Percentiles rank a stretch among this genome's conserved stretches.
These are phyloP conservation scores for Boletellus sp. DNA, from an alignment of 768 basidiomycete species.

Conservation along the genomic window DNA sequence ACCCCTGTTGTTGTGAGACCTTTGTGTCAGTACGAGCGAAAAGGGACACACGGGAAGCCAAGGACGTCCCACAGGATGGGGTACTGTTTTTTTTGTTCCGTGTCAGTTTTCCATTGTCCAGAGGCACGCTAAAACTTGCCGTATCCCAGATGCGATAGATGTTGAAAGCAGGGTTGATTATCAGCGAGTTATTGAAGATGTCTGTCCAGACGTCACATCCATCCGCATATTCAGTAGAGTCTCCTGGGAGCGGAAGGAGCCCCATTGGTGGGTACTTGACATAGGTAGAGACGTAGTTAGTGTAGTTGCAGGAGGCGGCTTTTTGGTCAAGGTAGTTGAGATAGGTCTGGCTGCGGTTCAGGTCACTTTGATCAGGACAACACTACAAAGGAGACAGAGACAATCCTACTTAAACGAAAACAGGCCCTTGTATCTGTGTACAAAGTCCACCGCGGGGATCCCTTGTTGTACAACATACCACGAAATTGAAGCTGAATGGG, in stretches of 20 bases:
- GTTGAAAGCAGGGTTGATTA: conserved; percentile 72
- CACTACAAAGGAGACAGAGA: neutral
- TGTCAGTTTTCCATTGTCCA: neutral
- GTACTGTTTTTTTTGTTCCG: conserved; percentile 29
- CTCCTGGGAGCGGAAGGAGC: conserved; percentile 62
- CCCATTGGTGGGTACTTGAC: conserved; percentile 69
- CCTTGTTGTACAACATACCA: conserved; percentile 63
- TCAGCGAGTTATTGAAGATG: conserved; percentile 58
- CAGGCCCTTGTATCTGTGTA: conserved; percentile 67
- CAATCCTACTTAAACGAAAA: conserved; percentile 65
- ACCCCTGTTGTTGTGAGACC: conserved; percentile 35
- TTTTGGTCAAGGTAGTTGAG: conserved; percentile 53
- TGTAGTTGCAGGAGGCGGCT: conserved; percentile 57
- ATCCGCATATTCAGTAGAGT: conserved; percentile 39
- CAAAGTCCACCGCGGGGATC: conserved; percentile 71
- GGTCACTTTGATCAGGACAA: neutral
- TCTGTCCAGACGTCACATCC: conserved; percentile 68
- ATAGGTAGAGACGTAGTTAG: conserved; percentile 56
- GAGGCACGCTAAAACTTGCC: conserved; percentile 21
- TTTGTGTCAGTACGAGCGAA: neutral
- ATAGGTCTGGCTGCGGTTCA: conserved; percentile 54
- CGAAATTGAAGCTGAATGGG: conserved; percentile 48
- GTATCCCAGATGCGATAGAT: conserved; percentile 77
- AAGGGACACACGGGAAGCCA: conserved; percentile 62
- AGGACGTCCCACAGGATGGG: conserved; percentile 77